phyloP scores from a whole-genome alignment of 148 eudicot genomes.

The Polygonum aviculare region DNA sequence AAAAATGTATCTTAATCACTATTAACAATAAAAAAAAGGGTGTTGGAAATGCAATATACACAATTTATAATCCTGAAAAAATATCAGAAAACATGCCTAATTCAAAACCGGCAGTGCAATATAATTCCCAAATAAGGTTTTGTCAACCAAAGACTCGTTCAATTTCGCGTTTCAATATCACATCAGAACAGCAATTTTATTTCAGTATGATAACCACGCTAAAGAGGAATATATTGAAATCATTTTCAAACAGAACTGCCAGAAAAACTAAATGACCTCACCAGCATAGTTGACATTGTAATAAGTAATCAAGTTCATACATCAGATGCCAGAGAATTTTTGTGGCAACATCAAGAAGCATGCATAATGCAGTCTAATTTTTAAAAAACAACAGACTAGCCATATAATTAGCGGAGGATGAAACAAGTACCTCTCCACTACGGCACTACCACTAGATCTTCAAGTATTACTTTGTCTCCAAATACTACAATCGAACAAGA shows the following conservation, averaged over 20 bases:
- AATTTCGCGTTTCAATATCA: background rate
- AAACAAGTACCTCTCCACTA: constrained; percentile 56
- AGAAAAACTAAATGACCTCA: background rate
- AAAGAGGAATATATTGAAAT: background rate
- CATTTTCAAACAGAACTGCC: background rate
- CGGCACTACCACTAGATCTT: constrained; percentile 38
- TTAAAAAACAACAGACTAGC: too few species aligned
- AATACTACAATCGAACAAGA: constrained; percentile 55
- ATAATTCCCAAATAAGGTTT: background rate
- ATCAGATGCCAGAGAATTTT: background rate
- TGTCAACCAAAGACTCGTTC: background rate
- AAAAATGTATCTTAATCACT: background rate
- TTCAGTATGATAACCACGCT: background rate
- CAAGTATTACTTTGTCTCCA: constrained; percentile 80
- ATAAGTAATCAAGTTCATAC: background rate
- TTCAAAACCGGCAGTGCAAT: background rate
- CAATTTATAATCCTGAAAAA: background rate
- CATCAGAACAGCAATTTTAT: background rate
- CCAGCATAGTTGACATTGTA: background rate
- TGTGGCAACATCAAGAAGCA: background rate
- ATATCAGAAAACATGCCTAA: background rate
- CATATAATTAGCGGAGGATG: background rate
- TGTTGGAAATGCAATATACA: background rate
- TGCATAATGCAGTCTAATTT: too few species aligned
- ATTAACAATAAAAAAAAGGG: background rate